These are phyloP conservation scores for Teratosphaeria pseudoeucalypti DNA, from an alignment of 2,329 filamentous ascomycete species.

Conservation along the genomic window DNA sequence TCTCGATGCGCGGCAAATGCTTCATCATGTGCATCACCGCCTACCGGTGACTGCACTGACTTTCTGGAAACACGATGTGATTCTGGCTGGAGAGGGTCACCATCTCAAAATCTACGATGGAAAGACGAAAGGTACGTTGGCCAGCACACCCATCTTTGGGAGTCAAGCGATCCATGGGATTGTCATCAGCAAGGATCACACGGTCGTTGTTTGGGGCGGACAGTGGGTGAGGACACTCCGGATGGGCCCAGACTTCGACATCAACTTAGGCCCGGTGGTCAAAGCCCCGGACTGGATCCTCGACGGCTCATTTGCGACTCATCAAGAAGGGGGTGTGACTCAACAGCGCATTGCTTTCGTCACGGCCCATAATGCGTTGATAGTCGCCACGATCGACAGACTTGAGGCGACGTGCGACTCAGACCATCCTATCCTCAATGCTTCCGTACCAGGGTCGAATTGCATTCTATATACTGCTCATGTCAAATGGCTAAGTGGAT, in stretches of 20 bases:
- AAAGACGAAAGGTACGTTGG: constrained; percentile 13
- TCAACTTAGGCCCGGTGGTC: constrained; percentile 30
- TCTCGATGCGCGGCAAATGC: constrained; percentile 7
- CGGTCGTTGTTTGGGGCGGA: constrained; percentile 59
- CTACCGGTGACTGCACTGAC: constrained; percentile 37
- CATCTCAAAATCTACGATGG: constrained; percentile 30
- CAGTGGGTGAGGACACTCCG: constrained; percentile 5
- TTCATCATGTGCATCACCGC: constrained; percentile 23
- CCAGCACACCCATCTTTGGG: constrained; percentile 45
- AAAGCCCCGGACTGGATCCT: constrained; percentile 68
- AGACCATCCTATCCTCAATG: constrained; percentile 2
- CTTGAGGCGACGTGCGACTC: neutral
- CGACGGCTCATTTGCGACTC: constrained; percentile 46
- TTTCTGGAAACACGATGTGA: constrained; percentile 22
- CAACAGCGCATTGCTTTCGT: constrained; percentile 47
- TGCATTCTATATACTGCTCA: constrained; percentile 84
- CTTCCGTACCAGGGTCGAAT: constrained; percentile 51
- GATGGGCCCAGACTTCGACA: constrained; percentile 3
- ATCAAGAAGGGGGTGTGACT: neutral
- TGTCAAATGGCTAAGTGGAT: constrained; percentile 50
- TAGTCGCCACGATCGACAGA: constrained; percentile 22
- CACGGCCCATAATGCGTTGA: constrained; percentile 79
- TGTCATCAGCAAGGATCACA: constrained; percentile 28
- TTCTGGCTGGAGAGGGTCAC: constrained; percentile 36
- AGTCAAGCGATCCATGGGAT: constrained; percentile 69